These are phyloP conservation scores for Dothideomycetes sp. DNA, from an alignment of 2,329 filamentous ascomycete species.

Conservation along the genomic window DNA sequence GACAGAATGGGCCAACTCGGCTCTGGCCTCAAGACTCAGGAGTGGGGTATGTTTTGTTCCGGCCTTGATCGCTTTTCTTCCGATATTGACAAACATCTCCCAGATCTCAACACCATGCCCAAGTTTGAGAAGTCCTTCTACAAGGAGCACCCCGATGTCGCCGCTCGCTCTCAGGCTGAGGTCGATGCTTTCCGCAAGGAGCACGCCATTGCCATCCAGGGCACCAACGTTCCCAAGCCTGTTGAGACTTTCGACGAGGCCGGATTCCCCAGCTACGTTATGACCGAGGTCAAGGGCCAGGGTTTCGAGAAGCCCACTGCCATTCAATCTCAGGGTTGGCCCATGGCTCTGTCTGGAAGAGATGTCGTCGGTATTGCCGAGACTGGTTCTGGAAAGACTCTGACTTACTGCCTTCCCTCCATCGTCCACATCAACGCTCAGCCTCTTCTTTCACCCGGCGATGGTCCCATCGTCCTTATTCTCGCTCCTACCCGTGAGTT, in stretches of 20 bases:
- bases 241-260: conserved; percentile 97
- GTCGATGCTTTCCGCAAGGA: conserved; percentile 81
- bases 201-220: conserved; percentile 74
- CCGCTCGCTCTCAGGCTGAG: conserved; percentile 61
- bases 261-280: conserved; percentile 91
- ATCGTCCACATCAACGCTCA: conserved; percentile 99
- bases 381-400: conserved; percentile 97
- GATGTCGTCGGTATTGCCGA: conserved; percentile 99
- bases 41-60: conserved; percentile 59
- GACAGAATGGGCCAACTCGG: conserved; percentile 93
- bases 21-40: conserved; percentile 73
- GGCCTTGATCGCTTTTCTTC: neutral
- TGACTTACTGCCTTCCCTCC: conserved; percentile 94
- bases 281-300: conserved; percentile 97
- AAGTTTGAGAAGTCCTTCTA: conserved; percentile 99
- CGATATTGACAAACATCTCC: conserved; percentile 18
- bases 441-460: conserved; percentile 85
- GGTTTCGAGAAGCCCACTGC: conserved; percentile 88
- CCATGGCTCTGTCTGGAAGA: conserved; percentile 95
- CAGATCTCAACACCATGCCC: conserved; percentile 67
- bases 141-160: conserved; percentile 80
- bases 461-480: conserved; percentile 92
- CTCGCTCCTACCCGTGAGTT: conserved; percentile 95
- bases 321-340: conserved; percentile 98
- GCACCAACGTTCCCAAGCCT: conserved; percentile 74